Percentiles rank a stretch among this genome's conserved stretches.
Conservation (phyloP, 2,329 filamentous ascomycete species). For the Curvularia spicifera region DNA sequence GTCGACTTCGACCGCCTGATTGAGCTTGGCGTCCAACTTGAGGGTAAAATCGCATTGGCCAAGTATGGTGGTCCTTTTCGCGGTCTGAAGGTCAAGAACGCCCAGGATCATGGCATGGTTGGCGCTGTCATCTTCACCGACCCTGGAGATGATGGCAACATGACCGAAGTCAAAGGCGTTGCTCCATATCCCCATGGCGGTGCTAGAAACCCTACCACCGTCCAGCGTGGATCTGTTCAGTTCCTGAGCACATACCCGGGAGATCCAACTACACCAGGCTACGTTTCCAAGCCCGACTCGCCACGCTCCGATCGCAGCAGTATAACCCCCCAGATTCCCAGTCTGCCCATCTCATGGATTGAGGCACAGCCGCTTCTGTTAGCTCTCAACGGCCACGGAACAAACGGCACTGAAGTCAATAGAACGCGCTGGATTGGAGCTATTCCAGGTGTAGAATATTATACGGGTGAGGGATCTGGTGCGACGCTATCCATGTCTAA, state of each 20-base stretch:
- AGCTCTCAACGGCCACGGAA: constrained; percentile 82
- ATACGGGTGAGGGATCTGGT: constrained; percentile 61
- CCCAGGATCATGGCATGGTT: constrained; percentile 54
- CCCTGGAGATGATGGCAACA: constrained; percentile 55
- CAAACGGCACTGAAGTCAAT: constrained; percentile 56
- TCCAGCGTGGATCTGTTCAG: constrained; percentile 56
- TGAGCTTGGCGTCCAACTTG: constrained; percentile 52
- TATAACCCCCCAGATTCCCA: constrained; percentile 78
- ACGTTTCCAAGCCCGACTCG: constrained; percentile 81
- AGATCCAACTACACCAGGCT: constrained; percentile 60
- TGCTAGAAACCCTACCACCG: constrained; percentile 54
- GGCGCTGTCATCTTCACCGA: constrained; percentile 56
- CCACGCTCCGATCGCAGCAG: constrained; percentile 71
- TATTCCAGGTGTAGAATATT: constrained; percentile 46
- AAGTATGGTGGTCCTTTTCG: constrained; percentile 56
- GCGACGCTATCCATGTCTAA: constrained; percentile 59
- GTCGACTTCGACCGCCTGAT: constrained; percentile 55
- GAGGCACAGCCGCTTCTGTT: constrained; percentile 82
- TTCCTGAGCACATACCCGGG: constrained; percentile 67
- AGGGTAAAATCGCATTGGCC: constrained; percentile 58
- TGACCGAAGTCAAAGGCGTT: constrained; percentile 56
- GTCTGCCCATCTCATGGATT: constrained; percentile 81
- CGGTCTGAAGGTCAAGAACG: constrained; percentile 58
- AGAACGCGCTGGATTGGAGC: constrained; percentile 48
- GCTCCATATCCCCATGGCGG: constrained; percentile 52